Base-by-base conservation (phyloP, 2,329 filamentous ascomycete genomes). In the Claviceps sp. region DNA sequence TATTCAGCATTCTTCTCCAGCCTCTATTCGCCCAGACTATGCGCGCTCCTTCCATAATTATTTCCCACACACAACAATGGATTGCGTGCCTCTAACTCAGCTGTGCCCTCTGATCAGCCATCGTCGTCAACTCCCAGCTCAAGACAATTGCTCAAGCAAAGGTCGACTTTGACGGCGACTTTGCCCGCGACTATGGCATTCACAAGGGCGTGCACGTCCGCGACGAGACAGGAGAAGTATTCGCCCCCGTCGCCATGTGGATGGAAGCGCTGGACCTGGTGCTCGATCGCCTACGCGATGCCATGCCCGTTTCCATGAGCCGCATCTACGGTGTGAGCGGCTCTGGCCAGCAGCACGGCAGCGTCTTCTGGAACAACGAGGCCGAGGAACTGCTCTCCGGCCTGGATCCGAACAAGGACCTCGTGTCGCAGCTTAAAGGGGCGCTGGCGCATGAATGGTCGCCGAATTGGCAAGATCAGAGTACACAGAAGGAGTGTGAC, bases 401-500 rank as follows among this genome's bases (percentile, higher is more conserved):
- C 13, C 70, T 97, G 44, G 75, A 87, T 57, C 64, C 76, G 2
- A 68, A 68, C 20, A 78, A 78, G 63, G 70, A 76, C 0, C 71
- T 97, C 46, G 76, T 86, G 48, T 81, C 86, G 54, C 89, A 95
- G 70, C 72, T 97, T 26, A 68, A 72, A 9, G 71, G 69, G 3
- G 86, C 85, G 0, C 87, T 97, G 63, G 86, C 89, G 16, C 85
- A 94, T 66, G 83, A 86, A 4, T 90, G 83, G 70, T 89, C 88
- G 57, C 93, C 93, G 7, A 98, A 97, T 67, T 98, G 93, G 93
- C 93, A 97, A 70, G 93, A 98, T 66, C 85, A 90, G 55, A 95
- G 89, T 69, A 97, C 93, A 2, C 89, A 96, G 71, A 76, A 76
- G 58, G 87, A 98, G 70, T 96, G 90, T 64, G 89, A 96, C 65